Base-by-base conservation (phyloP, 208 protist species). In the Wallacemonas sp. region DNA sequence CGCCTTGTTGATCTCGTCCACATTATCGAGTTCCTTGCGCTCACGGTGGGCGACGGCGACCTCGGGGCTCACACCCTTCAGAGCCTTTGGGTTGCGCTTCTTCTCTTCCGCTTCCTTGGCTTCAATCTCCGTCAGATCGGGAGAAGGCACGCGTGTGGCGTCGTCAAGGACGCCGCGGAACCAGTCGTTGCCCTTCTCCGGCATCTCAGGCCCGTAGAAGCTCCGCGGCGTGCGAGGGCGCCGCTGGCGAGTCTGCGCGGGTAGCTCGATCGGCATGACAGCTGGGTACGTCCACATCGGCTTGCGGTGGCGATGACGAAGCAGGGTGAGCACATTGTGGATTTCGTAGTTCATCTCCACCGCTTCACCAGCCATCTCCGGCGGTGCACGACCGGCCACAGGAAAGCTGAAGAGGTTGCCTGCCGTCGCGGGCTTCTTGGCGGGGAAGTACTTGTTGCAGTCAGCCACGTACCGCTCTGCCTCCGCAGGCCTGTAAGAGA, bases 151-250 rank as follows among this genome's bases (percentile, higher is more conserved):
- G 17, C 36, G 37, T 19, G 30, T 36, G 6, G 66, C 73, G 61
- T 79, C 61, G 6, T 87, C 61, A 13, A 89, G 54, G 10, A 79
- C 81, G 21, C 46, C 54, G 21, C 53, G 58, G 59, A 87, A 92
- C 83, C 85, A 92, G 22, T 69, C 52, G 2, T 79, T 65, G 2
- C 79, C 79, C 9, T 80, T 22, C 10, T 68, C 58, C 15, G 70
- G 67, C 24, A 66, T 66, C 2, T 54, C 52, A 1, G 62, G 69
- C 3, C 85, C 85, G 60, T 92, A 92, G 63, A 92, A 92, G 71
- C 78, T 85, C 44, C 78, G 73, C 32, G 82, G 85, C 12, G 85
- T 85, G 36, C 71, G 78, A 45, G 82, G 76, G 9, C 85, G 77
- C 1, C 82, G 79, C 62, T 68, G 46, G 32, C 69, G 65, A 5